Conservation (phyloP, 495 filamentous ascomycete genomes). For the Tuber microsphaerosporum region DNA sequence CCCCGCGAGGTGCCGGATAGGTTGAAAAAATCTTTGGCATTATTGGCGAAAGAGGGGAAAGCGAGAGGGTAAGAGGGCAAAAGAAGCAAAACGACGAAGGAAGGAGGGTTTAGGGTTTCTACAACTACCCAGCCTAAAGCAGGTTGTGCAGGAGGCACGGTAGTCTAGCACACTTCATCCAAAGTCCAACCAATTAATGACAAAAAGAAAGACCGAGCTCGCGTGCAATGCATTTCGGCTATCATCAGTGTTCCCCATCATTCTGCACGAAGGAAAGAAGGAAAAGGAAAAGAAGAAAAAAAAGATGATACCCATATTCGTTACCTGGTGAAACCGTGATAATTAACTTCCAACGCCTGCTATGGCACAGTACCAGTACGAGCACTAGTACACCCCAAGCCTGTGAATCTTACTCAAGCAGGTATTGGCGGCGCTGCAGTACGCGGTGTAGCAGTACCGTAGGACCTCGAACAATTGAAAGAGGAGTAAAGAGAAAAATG, state of each 20-base stretch:
- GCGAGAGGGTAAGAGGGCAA: not conserved
- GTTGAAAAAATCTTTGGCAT: not conserved
- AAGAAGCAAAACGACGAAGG: not conserved
- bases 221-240: not conserved
- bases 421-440: not conserved
- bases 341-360: not conserved
- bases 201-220: not conserved
- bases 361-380: not conserved
- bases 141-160: not conserved
- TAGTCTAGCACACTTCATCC: not conserved
- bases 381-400: not conserved
- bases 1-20: not conserved
- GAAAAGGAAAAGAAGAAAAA: not conserved
- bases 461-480: no score
- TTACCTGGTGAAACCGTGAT: not conserved
- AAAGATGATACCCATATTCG: not conserved
- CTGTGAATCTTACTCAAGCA: not conserved
- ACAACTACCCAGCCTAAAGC: not conserved
- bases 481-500: not conserved
- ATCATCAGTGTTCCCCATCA: not conserved
- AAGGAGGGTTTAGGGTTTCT: not conserved
- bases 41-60: not conserved
- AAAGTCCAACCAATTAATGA: not conserved
- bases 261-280: not conserved
- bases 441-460: not conserved